Percentiles rank a stretch among this genome's conserved stretches.
Conservation (phyloP, 306 rosid genomes). For the Chamaecrista fasciculata region DNA sequence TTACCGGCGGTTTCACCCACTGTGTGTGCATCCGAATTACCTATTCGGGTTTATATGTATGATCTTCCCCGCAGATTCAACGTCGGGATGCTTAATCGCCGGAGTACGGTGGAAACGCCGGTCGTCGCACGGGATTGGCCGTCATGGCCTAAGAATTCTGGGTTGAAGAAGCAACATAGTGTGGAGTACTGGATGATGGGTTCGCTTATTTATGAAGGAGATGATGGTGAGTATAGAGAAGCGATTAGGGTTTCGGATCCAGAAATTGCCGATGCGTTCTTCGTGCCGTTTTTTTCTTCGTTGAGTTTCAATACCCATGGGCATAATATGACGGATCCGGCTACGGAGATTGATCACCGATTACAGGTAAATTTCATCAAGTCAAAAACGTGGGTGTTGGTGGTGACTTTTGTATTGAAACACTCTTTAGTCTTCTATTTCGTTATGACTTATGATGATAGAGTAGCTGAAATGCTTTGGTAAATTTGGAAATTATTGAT, state of each 20-base stretch:
- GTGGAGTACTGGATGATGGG: conserved; percentile 99
- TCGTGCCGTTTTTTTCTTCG: conserved; percentile 92
- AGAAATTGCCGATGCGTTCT: conserved; percentile 76
- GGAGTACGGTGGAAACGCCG: conserved; percentile 44
- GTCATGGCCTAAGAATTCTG: conserved; percentile 79
- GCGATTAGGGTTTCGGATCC: conserved; percentile 85
- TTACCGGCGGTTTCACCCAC: conserved; percentile 27
- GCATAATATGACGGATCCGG: conserved; percentile 86
- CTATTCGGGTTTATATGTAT: conserved; percentile 80
- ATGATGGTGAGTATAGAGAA: conserved; percentile 39
- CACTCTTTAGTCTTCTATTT: too few species aligned
- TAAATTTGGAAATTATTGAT: not conserved
- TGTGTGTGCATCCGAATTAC: conserved; percentile 41
- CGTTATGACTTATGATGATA: not conserved
- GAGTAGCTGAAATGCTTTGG: not conserved
- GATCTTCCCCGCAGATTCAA: conserved; percentile 95
- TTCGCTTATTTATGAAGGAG: conserved; percentile 57
- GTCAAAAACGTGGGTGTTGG: not conserved
- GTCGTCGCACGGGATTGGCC: conserved; percentile 60
- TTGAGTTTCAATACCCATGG: conserved; percentile 89
- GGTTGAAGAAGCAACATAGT: conserved; percentile 85
- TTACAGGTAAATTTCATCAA: conserved; percentile 66
- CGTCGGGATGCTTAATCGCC: conserved; percentile 69
- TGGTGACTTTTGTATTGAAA: too few species aligned
- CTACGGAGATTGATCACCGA: conserved; percentile 63